A percentile compares a stretch with the other conserved stretches of the same genome.
Evolutionary conservation across 345 rosid genomes (phyloP).

Genomic region (Moricandia moricandioides): DNA sequence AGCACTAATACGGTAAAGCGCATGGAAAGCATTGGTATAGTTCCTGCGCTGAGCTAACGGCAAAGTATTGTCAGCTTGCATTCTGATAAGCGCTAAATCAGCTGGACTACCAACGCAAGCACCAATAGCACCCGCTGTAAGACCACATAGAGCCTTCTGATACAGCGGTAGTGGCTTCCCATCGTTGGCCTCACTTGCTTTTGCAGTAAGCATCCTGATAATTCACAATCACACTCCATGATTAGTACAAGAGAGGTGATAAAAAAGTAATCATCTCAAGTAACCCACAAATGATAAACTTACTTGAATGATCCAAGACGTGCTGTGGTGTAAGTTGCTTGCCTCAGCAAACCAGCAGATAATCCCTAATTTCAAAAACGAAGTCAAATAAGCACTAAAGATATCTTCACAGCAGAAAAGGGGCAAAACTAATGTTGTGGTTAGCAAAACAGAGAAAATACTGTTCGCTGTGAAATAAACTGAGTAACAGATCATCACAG

Average conservation of each 20-base stretch:
- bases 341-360: slow-evolving; percentile 92
- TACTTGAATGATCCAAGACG: slow-evolving; percentile 96
- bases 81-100: slow-evolving; percentile 94
- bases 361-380: slow-evolving; percentile 54
- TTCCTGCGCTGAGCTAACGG: slow-evolving; percentile 90
- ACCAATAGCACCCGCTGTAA: slow-evolving; percentile 99
- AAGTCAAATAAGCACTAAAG: background rate
- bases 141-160: slow-evolving; percentile 96
- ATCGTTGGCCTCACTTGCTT: slow-evolving; percentile 84
- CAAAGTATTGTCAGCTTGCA: slow-evolving; percentile 97
- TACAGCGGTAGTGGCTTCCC: slow-evolving; percentile 94
- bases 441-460: background rate
- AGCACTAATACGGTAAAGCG: slow-evolving; percentile 70
- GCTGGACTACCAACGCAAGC: slow-evolving; percentile 92
- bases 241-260: background rate
- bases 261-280: background rate
- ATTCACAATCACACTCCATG: slow-evolving; percentile 12
- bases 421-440: background rate
- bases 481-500: background rate
- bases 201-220: slow-evolving; percentile 78
- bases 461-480: background rate
- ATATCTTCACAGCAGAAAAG: slow-evolving; percentile 5
- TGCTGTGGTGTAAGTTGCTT: slow-evolving; percentile 97
- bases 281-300: slow-evolving; percentile 29
- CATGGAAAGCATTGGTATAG: slow-evolving; percentile 90